Evolutionary conservation across 106 monocot species (phyloP).

Genomic region (Dioscorea dumetorum): DNA sequence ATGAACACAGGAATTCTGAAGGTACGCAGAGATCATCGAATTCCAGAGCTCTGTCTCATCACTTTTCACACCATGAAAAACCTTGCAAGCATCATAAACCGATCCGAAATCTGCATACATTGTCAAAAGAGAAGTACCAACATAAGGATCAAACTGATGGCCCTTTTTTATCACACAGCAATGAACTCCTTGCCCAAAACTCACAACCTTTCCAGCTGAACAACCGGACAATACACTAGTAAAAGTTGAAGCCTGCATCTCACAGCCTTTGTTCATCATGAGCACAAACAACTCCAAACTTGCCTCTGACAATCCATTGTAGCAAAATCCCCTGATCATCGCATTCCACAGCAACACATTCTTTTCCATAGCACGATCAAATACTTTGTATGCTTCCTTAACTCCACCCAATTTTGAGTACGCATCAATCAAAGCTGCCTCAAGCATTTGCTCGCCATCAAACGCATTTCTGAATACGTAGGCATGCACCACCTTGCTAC

Average conservation of each 20-base stretch:
- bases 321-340: constrained; percentile 23
- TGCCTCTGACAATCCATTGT: constrained; percentile 19
- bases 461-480: constrained; percentile 14
- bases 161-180: constrained; percentile 26
- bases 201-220: constrained; percentile 1
- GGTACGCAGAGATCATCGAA: constrained; percentile 33
- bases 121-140: constrained; percentile 19
- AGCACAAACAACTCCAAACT: constrained; percentile 31
- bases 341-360: constrained; percentile 21
- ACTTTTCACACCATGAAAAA: constrained; percentile 5
- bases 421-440: constrained; percentile 25
- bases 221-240: constrained; percentile 25
- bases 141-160: constrained; percentile 24
- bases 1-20: neutral
- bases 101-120: constrained; percentile 20
- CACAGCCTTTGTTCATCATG: constrained; percentile 11
- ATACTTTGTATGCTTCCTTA: constrained; percentile 10
- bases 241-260: constrained; percentile 7
- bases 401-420: constrained; percentile 11
- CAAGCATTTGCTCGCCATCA: constrained; percentile 8
- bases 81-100: constrained; percentile 10
- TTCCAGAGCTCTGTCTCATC: constrained; percentile 36
- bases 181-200: constrained; percentile 30
- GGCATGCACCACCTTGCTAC: constrained; percentile 14
- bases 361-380: constrained; percentile 6